A percentile compares a stretch with the other conserved stretches of the same genome.
phyloP scores from a whole-genome alignment of 2,329 filamentous ascomycete species.

The Penicillium griseofulvum region DNA sequence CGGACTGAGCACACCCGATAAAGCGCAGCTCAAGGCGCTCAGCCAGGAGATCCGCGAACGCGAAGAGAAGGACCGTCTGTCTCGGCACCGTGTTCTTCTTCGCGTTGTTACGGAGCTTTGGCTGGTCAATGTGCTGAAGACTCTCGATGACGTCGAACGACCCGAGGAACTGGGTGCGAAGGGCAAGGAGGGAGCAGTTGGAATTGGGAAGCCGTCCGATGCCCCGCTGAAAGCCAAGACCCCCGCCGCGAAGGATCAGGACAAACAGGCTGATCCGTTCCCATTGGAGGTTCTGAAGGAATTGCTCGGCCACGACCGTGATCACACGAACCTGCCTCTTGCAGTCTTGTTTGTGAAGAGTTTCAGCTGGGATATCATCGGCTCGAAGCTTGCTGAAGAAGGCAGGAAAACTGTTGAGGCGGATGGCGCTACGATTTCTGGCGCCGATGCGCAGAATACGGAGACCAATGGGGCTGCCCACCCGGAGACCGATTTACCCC shows the following conservation, averaged over 20 bases:
- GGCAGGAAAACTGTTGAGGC: conserved; percentile 81
- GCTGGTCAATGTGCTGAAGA: conserved; percentile 85
- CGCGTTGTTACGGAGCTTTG: conserved; percentile 93
- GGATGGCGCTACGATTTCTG: conserved; percentile 61
- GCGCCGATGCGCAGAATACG: conserved; percentile 49
- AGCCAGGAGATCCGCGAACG: conserved; percentile 80
- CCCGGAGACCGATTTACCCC: conserved; percentile 63
- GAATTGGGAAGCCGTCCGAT: conserved; percentile 46
- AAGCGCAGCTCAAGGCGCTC: conserved; percentile 73
- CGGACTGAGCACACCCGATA: conserved; percentile 87
- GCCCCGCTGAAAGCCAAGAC: conserved; percentile 61
- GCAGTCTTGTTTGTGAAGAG: conserved; percentile 95
- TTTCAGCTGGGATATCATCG: conserved; percentile 93
- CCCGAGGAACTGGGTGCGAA: conserved; percentile 60
- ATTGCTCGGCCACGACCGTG: conserved; percentile 85
- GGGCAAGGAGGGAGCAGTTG: conserved; percentile 52
- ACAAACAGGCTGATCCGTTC: conserved; percentile 79
- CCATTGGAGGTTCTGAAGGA: conserved; percentile 98
- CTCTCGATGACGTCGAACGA: conserved; percentile 66
- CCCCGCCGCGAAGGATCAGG: conserved; percentile 59
- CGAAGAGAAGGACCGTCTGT: conserved; percentile 90
- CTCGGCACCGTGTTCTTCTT: conserved; percentile 79
- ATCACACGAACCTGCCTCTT: conserved; percentile 85
- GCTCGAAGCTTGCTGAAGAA: conserved; percentile 70
- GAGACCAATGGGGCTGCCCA: conserved; percentile 44